Evolutionary conservation across 805 yeast genomes (phyloP), one percentile per base, ranked within the genome.

Genomic region (Nakazawaea wickerhamii): DNA sequence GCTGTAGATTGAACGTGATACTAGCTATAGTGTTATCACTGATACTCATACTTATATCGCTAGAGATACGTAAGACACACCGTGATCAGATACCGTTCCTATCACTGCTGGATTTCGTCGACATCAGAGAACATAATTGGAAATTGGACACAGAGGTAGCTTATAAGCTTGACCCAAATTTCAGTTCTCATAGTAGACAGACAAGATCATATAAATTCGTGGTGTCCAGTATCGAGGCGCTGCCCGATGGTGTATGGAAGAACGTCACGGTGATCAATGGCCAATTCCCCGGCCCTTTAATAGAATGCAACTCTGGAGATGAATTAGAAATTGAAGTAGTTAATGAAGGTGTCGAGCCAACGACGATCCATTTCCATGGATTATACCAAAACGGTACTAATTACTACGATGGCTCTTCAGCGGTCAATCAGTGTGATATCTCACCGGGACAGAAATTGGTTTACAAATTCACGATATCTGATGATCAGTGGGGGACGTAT

Each of bases 121-220:
- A 14, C 7, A n/a, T 22, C 19, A 9, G 8, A 6, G 40, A 43
- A 7, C 26, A 35, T 3, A 21, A 41, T 4, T 59, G 63, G 61
- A 51, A 58, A 30, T 48, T 56, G 15, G 54, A 59, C 30, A 56
- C 61, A 1, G 48, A 50, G 27, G 44, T 26, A 19, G 57, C 53
- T 34, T 59, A 57, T 40, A 40, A 52, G 6, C 46, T 57, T 39
- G 50, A 54, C 23, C 20, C 35, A 8, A 44, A 40, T 11, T 43
- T 30, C 18, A 17, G 22, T n/a, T 5, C 8, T 10, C 18, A 25
- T 5, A 10, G 13, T 10, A 14, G 5, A 18, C 39, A 34, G 22
- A 14, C 5, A n/a, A 41, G 44, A 30, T 11, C 27, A 5, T 41
- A 28, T 28, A 21, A 35, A 5, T 41, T 41, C n/a, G 36, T 17